Base-by-base conservation (phyloP, 352 stramenopile genomes). In the Elongisporangium anandrum region DNA sequence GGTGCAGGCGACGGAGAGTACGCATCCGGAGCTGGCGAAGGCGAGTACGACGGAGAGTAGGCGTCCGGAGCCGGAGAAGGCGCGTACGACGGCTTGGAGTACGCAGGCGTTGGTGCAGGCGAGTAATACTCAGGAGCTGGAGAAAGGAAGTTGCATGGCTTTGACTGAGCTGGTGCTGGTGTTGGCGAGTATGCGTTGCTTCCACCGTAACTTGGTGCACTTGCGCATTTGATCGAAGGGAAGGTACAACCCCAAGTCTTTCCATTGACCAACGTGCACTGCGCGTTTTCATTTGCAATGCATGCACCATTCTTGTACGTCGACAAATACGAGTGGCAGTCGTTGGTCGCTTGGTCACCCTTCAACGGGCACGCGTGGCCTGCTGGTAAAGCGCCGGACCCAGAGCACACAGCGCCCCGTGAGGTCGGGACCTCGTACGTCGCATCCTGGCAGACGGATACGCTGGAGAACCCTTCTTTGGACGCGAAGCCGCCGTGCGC, bases 191-290 rank as follows among this genome's bases (percentile, higher is more conserved):
- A n/a, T n/a, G n/a, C n/a, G n/a, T n/a, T n/a, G n/a, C n/a, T 34
- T 34, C 7, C 4, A 7, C 7, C 7, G 24, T 34, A 34, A 3
- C 4, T 7, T 34, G 24, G 24, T 34, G 55, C 22, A 3, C 5
- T 47, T 7, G 54, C 53, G 29, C 70, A 81, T 38, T 69, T 66
- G 1, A 79, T 55, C 21, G 64, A 68, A 16, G 75, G 72, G 23
- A 85, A 65, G 4, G 76, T 69, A 26, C 75, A 84, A 49, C 73
- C 71, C 73, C 73, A 83, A 20, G 71, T 72, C 47, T 67, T 61
- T 2, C 39, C 60, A 21, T 59, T 62, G 29, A 83, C 64, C 38
- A 72, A 38, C 9, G 68, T 63, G 56, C 74, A 83, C 49, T 70
- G 59, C 13, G 74, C 66, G 50, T 79, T 65, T 39, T 83, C 74